Evolutionary conservation across 1,284 basidiomycete genomes (phyloP).

Genomic region (Ustilago esculenta): DNA sequence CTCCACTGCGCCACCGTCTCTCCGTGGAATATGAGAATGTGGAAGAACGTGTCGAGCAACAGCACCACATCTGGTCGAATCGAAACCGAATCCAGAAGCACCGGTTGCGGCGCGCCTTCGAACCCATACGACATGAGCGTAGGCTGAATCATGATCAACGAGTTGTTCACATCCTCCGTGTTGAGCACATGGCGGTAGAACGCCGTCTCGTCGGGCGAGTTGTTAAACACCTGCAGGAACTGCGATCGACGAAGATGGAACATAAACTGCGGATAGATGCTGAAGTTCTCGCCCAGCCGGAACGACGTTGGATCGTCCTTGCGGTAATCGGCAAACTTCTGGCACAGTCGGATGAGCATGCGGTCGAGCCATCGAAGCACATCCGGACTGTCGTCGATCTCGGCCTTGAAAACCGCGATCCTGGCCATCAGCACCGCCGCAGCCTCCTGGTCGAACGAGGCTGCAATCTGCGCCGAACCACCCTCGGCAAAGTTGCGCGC

Average conservation of each 20-base stretch:
- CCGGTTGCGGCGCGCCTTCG: slow-evolving; percentile 87
- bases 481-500: slow-evolving; percentile 97
- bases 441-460: slow-evolving; percentile 97
- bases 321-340: slow-evolving; percentile 98
- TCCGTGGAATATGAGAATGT: slow-evolving; percentile 99
- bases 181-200: slow-evolving; percentile 98
- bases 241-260: slow-evolving; percentile 97
- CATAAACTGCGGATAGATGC: slow-evolving; percentile 99
- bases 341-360: slow-evolving; percentile 97
- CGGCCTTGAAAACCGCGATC: slow-evolving; percentile 98
- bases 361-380: slow-evolving; percentile 97
- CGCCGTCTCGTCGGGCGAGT: slow-evolving; percentile 98
- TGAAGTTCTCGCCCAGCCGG: slow-evolving; percentile 92
- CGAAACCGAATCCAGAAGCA: slow-evolving; percentile 94
- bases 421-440: slow-evolving; percentile 98
- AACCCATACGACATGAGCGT: slow-evolving; percentile 99
- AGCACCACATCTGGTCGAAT: slow-evolving; percentile 97
- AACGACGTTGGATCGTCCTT: slow-evolving; percentile 98
- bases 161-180: slow-evolving; percentile 98
- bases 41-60: slow-evolving; percentile 99
- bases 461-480: slow-evolving; percentile 89
- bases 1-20: slow-evolving; percentile 97
- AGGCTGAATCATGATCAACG: slow-evolving; percentile 99
- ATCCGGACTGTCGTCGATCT: slow-evolving; percentile 98
- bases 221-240: slow-evolving; percentile 99